Evolutionary conservation across 176 grass and related monocot genomes (phyloP), one percentile per base, ranked within the genome.

Genomic region (Aechmea fasciata): DNA sequence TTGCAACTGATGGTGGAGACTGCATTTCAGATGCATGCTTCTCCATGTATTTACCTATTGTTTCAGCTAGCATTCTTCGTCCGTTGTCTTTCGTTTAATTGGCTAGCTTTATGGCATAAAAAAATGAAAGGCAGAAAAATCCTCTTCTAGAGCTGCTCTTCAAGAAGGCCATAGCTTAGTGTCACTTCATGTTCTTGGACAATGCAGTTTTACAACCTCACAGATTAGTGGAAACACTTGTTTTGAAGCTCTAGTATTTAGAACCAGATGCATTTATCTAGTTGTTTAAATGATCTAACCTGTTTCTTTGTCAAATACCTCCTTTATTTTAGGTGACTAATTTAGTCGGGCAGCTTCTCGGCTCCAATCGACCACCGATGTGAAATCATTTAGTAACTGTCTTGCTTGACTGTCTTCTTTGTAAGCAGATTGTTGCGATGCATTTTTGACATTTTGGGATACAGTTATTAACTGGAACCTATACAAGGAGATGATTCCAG

Each of bases 281-380:
- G 33, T 41, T 47, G 33, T 41, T 47, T 14, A 33, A 68, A 50
- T 13, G 47, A 66, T 17, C 22, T 19, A 24, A 76, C 11, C 47
- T 3, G 26, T 57, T 3, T 55, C 28, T 49, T 18, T 79, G 6
- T 57, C 48, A 63, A 13, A 57, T 55, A n/a, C 11, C 49, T 77
- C 61, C 73, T 63, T 26, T 26, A 61, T 84, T 97, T 75, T 77
- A 94, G 87, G 90, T 93, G 48, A 94, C 90, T 29, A 99, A 90
- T 83, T 70, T 99, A 68, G 87, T 99, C 0, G 95, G 95, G n/a
- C 87, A 88, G 20, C 67, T 99, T 69, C 95, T 99, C 9, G 87
- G 95, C 55, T 80, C 83, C 0, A 99, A 87, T 55, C 79, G 75
- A 48, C 79, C 89, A 64, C 81, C 85, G 15, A 85, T 90, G 59